Evolutionary conservation across 1,139 yeast genomes (phyloP).

Genomic region (Hanseniaspora uvarum): DNA sequence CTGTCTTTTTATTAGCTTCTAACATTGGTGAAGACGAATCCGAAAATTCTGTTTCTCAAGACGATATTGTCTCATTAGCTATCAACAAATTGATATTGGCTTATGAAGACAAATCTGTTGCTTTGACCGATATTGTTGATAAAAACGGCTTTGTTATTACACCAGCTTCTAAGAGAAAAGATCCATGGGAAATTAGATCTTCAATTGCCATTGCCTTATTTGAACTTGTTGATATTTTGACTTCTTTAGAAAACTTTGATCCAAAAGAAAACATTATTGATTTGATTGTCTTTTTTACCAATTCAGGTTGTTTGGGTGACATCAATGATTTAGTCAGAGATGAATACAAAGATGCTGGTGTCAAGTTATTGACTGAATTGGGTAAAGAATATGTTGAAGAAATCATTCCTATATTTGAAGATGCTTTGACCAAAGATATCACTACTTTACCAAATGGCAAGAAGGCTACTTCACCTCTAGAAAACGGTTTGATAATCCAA

Average conservation of each 20-base stretch:
- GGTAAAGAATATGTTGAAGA: constrained; percentile 58
- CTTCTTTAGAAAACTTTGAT: constrained; percentile 21
- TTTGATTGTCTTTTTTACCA: constrained; percentile 50
- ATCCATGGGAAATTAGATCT: constrained; percentile 75
- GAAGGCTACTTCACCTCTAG: constrained; percentile 22
- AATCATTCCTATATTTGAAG: constrained; percentile 69
- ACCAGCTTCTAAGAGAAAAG: constrained; percentile 49
- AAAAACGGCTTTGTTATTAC: constrained; percentile 69
- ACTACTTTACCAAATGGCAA: neutral
- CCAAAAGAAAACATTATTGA: constrained; percentile 35
- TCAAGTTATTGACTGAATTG: constrained; percentile 52
- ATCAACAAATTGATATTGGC: constrained; percentile 42
- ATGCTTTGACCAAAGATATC: constrained; percentile 27
- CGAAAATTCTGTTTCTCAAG: constrained; percentile 20
- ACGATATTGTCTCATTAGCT: constrained; percentile 31
- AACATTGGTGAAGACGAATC: constrained; percentile 12
- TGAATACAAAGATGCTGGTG: constrained; percentile 84
- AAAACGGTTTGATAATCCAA: constrained; percentile 52
- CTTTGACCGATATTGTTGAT: constrained; percentile 69
- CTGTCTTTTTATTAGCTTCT: constrained; percentile 32
- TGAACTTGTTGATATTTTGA: constrained; percentile 45
- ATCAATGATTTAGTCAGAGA: constrained; percentile 61
- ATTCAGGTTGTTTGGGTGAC: constrained; percentile 62
- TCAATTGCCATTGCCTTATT: constrained; percentile 66
- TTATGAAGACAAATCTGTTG: constrained; percentile 53